A percentile compares a stretch with the other conserved stretches of the same genome.
phyloP scores from a whole-genome alignment of 805 yeast species.

The Candida easanensis region DNA sequence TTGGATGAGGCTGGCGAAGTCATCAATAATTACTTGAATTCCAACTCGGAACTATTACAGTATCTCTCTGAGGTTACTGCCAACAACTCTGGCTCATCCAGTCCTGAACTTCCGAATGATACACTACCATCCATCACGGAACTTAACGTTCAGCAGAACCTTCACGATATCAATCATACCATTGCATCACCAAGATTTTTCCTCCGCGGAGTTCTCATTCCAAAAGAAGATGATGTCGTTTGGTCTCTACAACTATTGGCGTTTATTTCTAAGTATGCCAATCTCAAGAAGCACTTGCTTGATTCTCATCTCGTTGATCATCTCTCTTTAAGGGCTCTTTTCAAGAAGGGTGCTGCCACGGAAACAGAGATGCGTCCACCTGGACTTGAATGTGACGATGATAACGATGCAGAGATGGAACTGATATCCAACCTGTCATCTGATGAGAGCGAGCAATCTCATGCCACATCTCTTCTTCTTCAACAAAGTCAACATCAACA shows the following conservation, averaged over 20 bases:
- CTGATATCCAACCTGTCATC: slow-evolving; percentile 27
- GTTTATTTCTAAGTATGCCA: slow-evolving; percentile 87
- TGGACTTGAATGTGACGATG: slow-evolving; percentile 32
- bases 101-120: slow-evolving; percentile 1
- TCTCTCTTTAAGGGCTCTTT: slow-evolving; percentile 49
- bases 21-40: slow-evolving; percentile 6
- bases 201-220: slow-evolving; percentile 72
- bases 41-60: slow-evolving; percentile 12
- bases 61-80: slow-evolving; percentile 3
- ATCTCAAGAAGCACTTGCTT: slow-evolving; percentile 70
- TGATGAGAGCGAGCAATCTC: slow-evolving; percentile 18
- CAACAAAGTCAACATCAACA: slow-evolving; percentile 3
- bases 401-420: slow-evolving; percentile 39
- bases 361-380: slow-evolving; percentile 28
- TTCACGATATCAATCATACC: slow-evolving; percentile 24
- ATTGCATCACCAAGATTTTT: slow-evolving; percentile 50
- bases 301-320: slow-evolving; percentile 72
- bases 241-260: slow-evolving; percentile 93
- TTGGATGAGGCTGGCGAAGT: slow-evolving; percentile 5
- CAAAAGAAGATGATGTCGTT: slow-evolving; percentile 88
- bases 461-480: slow-evolving; percentile 4
- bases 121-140: slow-evolving; percentile 10
- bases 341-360: slow-evolving; percentile 2
- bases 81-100: neutral
- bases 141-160: slow-evolving; percentile 9